Evolutionary conservation across 2,329 filamentous ascomycete genomes (phyloP).

Genomic region (Colletotrichum spaethianum): DNA sequence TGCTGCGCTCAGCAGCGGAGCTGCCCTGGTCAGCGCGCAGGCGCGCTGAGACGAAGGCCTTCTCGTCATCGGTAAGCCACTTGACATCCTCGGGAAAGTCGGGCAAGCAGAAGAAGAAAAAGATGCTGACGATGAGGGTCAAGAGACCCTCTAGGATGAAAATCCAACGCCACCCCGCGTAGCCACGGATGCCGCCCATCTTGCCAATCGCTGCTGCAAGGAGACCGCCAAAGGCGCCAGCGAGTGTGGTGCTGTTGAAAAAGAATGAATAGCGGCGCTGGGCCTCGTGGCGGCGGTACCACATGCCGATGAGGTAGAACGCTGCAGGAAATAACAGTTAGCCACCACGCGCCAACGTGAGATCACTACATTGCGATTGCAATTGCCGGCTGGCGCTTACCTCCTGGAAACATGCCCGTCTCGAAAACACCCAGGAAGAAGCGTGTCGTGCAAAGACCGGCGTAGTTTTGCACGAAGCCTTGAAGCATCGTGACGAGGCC

Average conservation of each 20-base stretch:
- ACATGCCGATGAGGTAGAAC: slow-evolving; percentile 85
- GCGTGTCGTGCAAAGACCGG: slow-evolving; percentile 81
- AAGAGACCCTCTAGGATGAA: slow-evolving; percentile 83
- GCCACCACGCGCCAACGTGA: background rate
- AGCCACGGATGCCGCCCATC: slow-evolving; percentile 80
- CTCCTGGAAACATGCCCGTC: slow-evolving; percentile 74
- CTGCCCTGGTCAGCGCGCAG: slow-evolving; percentile 78
- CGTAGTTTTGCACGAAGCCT: slow-evolving; percentile 83
- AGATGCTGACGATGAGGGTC: slow-evolving; percentile 72
- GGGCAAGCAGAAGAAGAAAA: slow-evolving; percentile 79
- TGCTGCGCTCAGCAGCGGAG: slow-evolving; percentile 73
- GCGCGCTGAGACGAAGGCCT: slow-evolving; percentile 74
- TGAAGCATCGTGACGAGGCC: slow-evolving; percentile 82
- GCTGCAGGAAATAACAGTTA: slow-evolving; percentile 45
- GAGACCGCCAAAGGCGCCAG: slow-evolving; percentile 46
- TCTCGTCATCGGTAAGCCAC: slow-evolving; percentile 81
- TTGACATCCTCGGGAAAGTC: slow-evolving; percentile 82
- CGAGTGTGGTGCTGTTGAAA: slow-evolving; percentile 81
- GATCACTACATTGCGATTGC: background rate
- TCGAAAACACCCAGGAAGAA: slow-evolving; percentile 89
- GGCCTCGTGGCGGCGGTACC: slow-evolving; percentile 89
- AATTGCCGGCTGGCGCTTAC: slow-evolving; percentile 55
- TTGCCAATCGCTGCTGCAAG: slow-evolving; percentile 66
- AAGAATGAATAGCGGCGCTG: slow-evolving; percentile 96
- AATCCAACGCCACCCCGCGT: slow-evolving; percentile 84